Conservation (phyloP, 345 rosid genomes). For the Xanthoceras sorbifolium region DNA sequence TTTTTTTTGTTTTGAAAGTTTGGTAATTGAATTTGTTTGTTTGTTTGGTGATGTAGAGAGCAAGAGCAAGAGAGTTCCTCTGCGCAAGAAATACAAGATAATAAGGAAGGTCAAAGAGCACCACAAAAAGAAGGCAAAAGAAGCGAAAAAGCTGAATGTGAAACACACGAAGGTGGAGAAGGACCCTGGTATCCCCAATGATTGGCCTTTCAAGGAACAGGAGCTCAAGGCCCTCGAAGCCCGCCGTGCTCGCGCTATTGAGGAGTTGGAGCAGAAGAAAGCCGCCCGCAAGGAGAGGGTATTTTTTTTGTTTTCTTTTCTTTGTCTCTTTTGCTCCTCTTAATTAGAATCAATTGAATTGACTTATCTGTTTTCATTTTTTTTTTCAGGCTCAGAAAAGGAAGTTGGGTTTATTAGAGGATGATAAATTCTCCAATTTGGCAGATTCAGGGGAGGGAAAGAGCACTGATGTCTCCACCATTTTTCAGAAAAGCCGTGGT, state of each 20-base stretch:
- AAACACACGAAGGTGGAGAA: conserved; percentile 73
- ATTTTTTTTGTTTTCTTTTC: conserved; percentile 3
- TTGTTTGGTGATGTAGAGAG: conserved; percentile 55
- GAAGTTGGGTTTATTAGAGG: conserved; percentile 70
- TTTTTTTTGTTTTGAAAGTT: neutral
- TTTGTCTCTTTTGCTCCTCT: neutral
- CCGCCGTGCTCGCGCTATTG: conserved; percentile 83
- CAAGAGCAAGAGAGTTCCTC: conserved; percentile 86
- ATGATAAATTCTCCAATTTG: conserved; percentile 38
- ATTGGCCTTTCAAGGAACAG: conserved; percentile 97
- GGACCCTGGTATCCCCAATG: conserved; percentile 97
- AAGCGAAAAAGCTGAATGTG: conserved; percentile 78
- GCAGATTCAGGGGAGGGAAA: conserved; percentile 34
- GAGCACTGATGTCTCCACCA: conserved; percentile 23
- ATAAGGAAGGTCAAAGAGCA: conserved; percentile 90
- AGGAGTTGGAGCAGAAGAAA: conserved; percentile 86
- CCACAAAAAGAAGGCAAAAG: conserved; percentile 94
- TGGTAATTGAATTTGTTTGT: neutral
- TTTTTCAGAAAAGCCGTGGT: conserved; percentile 59
- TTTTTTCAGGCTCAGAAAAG: conserved; percentile 64
- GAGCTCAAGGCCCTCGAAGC: conserved; percentile 93
- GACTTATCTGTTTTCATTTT: neutral
- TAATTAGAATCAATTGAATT: neutral
- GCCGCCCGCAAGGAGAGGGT: conserved; percentile 92
- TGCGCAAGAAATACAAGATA: conserved; percentile 84